Conservation (phyloP, 2,329 filamentous ascomycete species). For the Aspergillus ochraceoroseus region DNA sequence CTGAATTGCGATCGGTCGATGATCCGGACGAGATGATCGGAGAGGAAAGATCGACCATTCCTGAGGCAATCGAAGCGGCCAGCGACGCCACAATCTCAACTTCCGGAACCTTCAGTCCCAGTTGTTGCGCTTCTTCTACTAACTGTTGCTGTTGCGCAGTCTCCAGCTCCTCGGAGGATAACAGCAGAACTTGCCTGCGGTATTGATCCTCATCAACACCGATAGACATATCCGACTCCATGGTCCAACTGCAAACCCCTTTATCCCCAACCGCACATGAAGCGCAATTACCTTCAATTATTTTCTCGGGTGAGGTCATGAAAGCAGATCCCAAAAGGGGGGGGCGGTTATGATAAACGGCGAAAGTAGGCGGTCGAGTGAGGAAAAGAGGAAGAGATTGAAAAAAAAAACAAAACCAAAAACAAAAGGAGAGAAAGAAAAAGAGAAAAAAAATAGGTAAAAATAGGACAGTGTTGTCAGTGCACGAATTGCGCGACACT, state of each 20-base stretch:
- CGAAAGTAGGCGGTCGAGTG: neutral
- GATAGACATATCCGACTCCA: constrained; percentile 21
- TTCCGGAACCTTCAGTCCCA: constrained; percentile 37
- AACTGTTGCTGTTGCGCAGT: constrained; percentile 37
- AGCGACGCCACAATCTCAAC: constrained; percentile 32
- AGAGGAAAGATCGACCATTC: constrained; percentile 34
- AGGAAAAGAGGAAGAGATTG: constrained; percentile 3
- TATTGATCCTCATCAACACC: constrained; percentile 38
- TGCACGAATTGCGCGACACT: constrained; percentile 14
- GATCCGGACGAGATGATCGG: constrained; percentile 32
- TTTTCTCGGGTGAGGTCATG: constrained; percentile 2
- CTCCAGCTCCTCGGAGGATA: constrained; percentile 36
- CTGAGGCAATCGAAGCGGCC: constrained; percentile 36
- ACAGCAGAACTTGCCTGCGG: constrained; percentile 34
- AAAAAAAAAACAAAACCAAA: constrained; percentile 4
- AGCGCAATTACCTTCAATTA: constrained; percentile 9
- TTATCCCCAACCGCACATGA: constrained; percentile 14
- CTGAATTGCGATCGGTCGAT: constrained; percentile 32
- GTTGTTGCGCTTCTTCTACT: constrained; percentile 34
- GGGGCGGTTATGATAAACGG: neutral
- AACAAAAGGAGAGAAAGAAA: constrained; percentile 1
- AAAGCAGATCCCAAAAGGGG: no score
- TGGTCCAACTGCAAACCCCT: constrained; percentile 23
- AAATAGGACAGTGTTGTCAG: constrained; percentile 12
- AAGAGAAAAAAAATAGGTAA: no score